A percentile compares a stretch with the other conserved stretches of the same genome.
phyloP scores from a whole-genome alignment of 2,329 filamentous ascomycete species.

The Orbilia quercus region DNA sequence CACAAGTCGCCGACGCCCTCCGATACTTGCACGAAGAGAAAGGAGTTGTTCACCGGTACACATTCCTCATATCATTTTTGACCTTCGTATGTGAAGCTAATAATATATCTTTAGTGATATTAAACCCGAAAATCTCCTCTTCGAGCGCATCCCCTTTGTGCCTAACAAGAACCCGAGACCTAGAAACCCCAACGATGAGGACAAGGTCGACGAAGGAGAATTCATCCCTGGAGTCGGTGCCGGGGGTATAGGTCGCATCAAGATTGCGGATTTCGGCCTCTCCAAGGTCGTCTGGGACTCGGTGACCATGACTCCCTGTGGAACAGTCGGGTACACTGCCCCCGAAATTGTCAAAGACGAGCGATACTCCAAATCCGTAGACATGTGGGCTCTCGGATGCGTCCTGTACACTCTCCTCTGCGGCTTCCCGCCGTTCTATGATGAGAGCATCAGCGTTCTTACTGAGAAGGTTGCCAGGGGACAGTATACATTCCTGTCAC shows the following conservation, averaged over 20 bases:
- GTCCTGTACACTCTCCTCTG: slow-evolving; percentile 97
- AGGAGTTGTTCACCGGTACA: slow-evolving; percentile 94
- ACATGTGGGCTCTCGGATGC: slow-evolving; percentile 99
- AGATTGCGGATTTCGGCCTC: slow-evolving; percentile 96
- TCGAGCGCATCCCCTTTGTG: slow-evolving; percentile 84
- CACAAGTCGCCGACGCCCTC: slow-evolving; percentile 92
- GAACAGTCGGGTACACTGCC: slow-evolving; percentile 96
- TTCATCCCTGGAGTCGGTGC: slow-evolving; percentile 83
- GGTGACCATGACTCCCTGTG: slow-evolving; percentile 98
- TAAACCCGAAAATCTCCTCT: slow-evolving; percentile 97
- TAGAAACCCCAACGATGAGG: slow-evolving; percentile 87
- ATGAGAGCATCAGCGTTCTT: slow-evolving; percentile 95
- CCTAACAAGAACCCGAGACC: slow-evolving; percentile 84
- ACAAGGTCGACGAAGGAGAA: slow-evolving; percentile 96
- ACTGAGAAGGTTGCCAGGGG: slow-evolving; percentile 97
- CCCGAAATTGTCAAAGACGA: slow-evolving; percentile 99
- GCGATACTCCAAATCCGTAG: slow-evolving; percentile 96
- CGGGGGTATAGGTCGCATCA: slow-evolving; percentile 92
- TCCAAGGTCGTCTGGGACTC: slow-evolving; percentile 99
- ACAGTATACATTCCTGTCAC: slow-evolving; percentile 96
- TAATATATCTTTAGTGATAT: slow-evolving; percentile 76
- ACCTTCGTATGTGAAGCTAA: slow-evolving; percentile 62
- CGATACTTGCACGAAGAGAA: slow-evolving; percentile 94
- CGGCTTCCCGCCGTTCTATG: slow-evolving; percentile 97
- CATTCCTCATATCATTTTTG: slow-evolving; percentile 20